phyloP scores from a whole-genome alignment of 495 filamentous ascomycete genomes.

The Xylaria acuta region DNA sequence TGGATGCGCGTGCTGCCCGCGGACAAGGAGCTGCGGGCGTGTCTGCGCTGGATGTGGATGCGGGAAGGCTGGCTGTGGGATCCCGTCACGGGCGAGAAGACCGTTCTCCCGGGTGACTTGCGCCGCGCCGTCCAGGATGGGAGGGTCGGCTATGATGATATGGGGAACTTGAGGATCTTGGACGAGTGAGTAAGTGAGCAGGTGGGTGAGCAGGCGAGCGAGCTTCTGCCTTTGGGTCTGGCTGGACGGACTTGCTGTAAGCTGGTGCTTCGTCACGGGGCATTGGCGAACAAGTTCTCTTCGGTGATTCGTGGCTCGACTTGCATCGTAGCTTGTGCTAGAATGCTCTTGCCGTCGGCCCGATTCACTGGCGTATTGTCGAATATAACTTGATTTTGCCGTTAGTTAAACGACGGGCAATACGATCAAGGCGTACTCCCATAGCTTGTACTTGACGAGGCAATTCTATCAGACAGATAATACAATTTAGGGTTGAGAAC shows the following conservation, averaged over 20 bases:
- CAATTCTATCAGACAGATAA: not conserved
- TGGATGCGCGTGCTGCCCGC: conserved; percentile 86
- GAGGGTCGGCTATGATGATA: conserved; percentile 67
- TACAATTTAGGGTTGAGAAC: not conserved
- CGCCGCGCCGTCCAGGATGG: conserved; percentile 65
- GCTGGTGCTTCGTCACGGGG: not conserved
- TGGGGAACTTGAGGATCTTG: conserved; percentile 53
- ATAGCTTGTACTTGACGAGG: not conserved
- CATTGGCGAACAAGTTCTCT: not conserved
- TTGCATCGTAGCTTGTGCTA: not conserved
- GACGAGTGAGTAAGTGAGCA: not conserved
- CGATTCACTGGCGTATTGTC: not conserved
- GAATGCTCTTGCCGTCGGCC: too few species aligned
- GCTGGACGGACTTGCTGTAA: not conserved
- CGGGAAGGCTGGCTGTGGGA: conserved; percentile 87
- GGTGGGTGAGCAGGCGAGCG: too few species aligned
- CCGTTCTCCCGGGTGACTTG: conserved; percentile 59
- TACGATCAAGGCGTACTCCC: not conserved
- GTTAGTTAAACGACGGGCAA: too few species aligned
- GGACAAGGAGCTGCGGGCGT: conserved; percentile 91
- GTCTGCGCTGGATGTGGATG: conserved; percentile 89
- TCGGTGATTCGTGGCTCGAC: not conserved
- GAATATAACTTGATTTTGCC: not conserved
- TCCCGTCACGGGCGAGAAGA: conserved; percentile 68
- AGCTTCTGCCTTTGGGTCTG: too few species aligned